A percentile compares a stretch with the other conserved stretches of the same genome.
These are phyloP conservation scores for Metrosideros polymorpha DNA, from an alignment of 441 rosid species.

Conservation along the genomic window DNA sequence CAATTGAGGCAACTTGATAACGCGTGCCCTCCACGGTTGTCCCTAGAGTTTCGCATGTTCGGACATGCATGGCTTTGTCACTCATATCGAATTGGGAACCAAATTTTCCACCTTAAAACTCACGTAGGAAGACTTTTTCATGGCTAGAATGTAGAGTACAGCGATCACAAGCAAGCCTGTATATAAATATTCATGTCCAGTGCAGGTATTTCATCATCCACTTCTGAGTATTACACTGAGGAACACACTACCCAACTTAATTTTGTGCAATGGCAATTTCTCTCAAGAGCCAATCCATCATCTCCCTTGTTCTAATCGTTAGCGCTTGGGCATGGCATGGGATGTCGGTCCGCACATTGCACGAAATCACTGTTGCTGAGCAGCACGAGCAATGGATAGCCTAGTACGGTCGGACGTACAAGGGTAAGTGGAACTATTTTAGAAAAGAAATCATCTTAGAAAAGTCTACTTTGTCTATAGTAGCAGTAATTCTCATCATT, in stretches of 20 bases:
- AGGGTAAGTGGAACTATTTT: not conserved
- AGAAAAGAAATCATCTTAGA: too few species aligned
- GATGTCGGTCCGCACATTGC: not conserved
- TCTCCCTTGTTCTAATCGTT: not conserved
- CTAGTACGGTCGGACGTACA: not conserved
- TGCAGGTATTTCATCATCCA: too few species aligned
- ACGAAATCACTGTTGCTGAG: not conserved
- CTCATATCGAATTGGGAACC: not conserved
- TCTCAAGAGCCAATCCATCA: not conserved
- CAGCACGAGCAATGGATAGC: constrained; percentile 6
- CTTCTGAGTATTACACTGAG: too few species aligned
- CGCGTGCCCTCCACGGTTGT: not conserved
- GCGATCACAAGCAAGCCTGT: too few species aligned
- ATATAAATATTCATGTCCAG: not conserved
- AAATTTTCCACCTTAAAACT: not conserved
- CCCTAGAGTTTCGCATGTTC: not conserved
- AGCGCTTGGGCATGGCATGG: not conserved
- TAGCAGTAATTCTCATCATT: too few species aligned
- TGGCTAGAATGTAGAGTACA: not conserved
- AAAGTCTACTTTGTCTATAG: too few species aligned
- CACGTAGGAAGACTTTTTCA: not conserved
- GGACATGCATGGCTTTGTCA: not conserved
- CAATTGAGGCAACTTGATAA: not conserved
- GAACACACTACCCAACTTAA: too few species aligned
- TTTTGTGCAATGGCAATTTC: too few species aligned